Conservation (phyloP, 371 early-diverging fungal genomes). For the Circinella minor region DNA sequence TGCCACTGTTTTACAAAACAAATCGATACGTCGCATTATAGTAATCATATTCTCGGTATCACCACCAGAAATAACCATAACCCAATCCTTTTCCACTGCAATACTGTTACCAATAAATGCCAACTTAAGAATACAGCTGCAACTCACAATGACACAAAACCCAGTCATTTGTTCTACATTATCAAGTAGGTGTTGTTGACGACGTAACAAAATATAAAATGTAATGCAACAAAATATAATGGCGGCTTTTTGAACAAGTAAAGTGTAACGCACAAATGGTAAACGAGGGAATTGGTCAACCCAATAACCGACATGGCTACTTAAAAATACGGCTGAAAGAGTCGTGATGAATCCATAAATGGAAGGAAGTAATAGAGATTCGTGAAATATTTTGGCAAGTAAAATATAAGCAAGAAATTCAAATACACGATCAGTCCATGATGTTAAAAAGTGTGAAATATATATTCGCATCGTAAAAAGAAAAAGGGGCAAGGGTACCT, state of each 20-base stretch:
- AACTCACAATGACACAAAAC: not conserved
- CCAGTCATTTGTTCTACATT: not conserved
- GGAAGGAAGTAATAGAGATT: not conserved
- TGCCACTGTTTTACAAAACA: conserved; percentile 6
- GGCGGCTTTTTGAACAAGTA: not conserved
- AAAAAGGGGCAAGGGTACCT: no score
- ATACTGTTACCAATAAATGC: conserved; percentile 7
- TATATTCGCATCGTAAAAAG: not conserved
- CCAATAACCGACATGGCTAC: conserved; percentile 7
- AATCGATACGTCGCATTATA: conserved; percentile 5
- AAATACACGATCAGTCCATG: conserved; percentile 3
- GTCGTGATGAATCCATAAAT: conserved; percentile 7
- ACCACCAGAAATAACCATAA: not conserved
- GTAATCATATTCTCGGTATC: not conserved
- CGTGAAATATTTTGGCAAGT: conserved; percentile 7
- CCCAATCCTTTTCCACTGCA: conserved; percentile 5
- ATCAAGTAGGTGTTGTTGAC: not conserved
- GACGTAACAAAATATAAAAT: not conserved
- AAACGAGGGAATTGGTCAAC: not conserved
- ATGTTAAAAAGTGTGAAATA: conserved; percentile 5
- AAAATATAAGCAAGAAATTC: conserved; percentile 5
- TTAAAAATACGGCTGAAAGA: conserved; percentile 1
- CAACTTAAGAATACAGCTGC: conserved; percentile 1
- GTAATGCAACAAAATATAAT: not conserved
- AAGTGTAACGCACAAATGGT: not conserved